phyloP scores from a whole-genome alignment of 2,329 filamentous ascomycete genomes.

The Aureobasidium melanogenum region DNA sequence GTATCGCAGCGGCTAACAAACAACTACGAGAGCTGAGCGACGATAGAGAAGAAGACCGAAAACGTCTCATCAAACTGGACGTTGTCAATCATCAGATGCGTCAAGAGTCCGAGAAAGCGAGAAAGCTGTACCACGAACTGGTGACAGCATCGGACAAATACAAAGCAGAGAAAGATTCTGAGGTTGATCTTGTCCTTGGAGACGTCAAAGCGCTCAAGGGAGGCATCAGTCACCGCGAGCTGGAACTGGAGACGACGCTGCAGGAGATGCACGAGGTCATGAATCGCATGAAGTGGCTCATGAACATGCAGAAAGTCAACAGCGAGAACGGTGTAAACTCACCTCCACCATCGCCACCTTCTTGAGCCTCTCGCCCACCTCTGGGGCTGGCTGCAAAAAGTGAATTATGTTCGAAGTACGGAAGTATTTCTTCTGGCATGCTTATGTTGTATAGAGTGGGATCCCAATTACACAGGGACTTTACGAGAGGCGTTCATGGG shows the following conservation, averaged over 20 bases:
- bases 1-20: slow-evolving; percentile 30
- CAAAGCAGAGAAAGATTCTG: slow-evolving; percentile 54
- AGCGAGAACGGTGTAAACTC: slow-evolving; percentile 10
- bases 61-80: slow-evolving; percentile 54
- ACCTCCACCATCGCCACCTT: not conserved
- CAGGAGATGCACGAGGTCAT: slow-evolving; percentile 52
- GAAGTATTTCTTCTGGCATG: not conserved
- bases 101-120: slow-evolving; percentile 53
- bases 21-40: slow-evolving; percentile 49
- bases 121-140: slow-evolving; percentile 55
- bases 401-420: not conserved
- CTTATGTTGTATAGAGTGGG: not conserved
- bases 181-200: slow-evolving; percentile 50
- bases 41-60: slow-evolving; percentile 48
- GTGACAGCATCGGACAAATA: slow-evolving; percentile 53
- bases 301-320: slow-evolving; percentile 50
- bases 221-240: slow-evolving; percentile 48
- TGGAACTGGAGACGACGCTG: slow-evolving; percentile 52
- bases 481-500: slow-evolving; percentile 6
- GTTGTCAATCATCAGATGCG: slow-evolving; percentile 67
- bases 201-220: slow-evolving; percentile 49
- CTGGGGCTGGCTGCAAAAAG: not conserved
- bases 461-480: not conserved
- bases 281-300: slow-evolving; percentile 63
- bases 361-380: not conserved